phyloP scores from a whole-genome alignment of 2,329 filamentous ascomycete species.

The Sphaerulina musiva region DNA sequence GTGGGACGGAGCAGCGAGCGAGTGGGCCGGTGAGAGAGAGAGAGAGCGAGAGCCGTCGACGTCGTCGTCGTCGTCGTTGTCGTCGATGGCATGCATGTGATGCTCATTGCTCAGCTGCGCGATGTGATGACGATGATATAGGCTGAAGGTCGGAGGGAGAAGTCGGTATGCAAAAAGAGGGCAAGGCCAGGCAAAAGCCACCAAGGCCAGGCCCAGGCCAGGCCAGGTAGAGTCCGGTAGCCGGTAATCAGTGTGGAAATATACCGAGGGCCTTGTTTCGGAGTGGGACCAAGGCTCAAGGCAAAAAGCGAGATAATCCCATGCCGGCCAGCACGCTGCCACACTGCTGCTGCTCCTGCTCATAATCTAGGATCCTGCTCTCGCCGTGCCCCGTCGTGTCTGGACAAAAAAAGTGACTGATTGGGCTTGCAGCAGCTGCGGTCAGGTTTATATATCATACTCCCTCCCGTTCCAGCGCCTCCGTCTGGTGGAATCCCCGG shows the following conservation, averaged over 20 bases:
- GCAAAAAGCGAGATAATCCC: neutral
- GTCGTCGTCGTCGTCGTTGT: neutral
- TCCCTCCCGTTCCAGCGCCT: constrained; percentile 8
- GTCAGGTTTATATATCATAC: constrained; percentile 14
- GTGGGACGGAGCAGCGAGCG: neutral
- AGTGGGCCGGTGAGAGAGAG: neutral
- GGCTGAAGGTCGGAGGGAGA: neutral
- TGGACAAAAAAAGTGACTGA: neutral
- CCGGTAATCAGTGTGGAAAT: neutral
- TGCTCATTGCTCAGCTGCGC: neutral
- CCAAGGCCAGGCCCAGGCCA: neutral
- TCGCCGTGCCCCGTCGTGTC: neutral
- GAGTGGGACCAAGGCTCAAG: neutral
- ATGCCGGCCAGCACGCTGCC: neutral
- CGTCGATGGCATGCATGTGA: neutral
- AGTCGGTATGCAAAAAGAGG: neutral
- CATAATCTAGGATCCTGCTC: neutral
- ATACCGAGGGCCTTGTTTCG: neutral
- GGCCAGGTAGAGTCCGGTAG: neutral
- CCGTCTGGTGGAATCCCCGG: neutral
- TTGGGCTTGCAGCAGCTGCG: neutral
- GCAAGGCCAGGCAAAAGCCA: neutral
- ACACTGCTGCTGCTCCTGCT: neutral
- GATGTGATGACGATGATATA: neutral
- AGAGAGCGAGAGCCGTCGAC: no score